Base-by-base conservation (phyloP, 225 moss, liverwort and hornwort genomes). In the Ulota crispa region DNA sequence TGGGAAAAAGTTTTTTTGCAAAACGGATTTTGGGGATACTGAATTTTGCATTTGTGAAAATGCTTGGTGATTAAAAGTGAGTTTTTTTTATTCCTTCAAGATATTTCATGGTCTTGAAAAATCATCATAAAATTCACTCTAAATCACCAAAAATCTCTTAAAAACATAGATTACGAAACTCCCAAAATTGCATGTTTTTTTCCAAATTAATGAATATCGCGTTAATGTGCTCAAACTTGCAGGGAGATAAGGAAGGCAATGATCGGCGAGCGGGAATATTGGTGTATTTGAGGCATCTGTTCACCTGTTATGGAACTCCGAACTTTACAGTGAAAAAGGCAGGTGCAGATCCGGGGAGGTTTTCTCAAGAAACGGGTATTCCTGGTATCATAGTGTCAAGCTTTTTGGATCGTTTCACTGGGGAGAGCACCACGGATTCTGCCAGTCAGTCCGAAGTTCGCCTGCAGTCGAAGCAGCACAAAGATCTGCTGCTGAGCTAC, bases 181-280 rank as follows among this genome's bases (percentile, higher is more conserved):
- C 36, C 36, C 36, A 36, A 36, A 36, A 36, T 36, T 36, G 36
- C 36, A 36, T 36, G 3, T 36, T 36, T 36, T 36, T 36, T 36
- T 36, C n/a, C n/a, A n/a, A n/a, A n/a, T n/a, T n/a, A n/a, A n/a
- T n/a, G n/a, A n/a, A n/a, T n/a, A n/a, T n/a, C 36, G 36, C 5
- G 36, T 36, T 36, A 36, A 36, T 36, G 36, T 36, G 36, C 36
- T 36, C 59, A 45, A 68, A 72, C 54, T 78, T 83, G 82, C 88
- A 98, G 95, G 94, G 93, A 81, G 98, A 99, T 70, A 87, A 81
- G 72, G 93, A 92, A 70, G 94, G 98, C 68, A 99, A 95, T 65
- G 85, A 96, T 9, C 70, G 81, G 73, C 91, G 98, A 72, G 95
- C 93, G 0, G 83, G 84, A 65, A 89, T 94, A 36, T 89, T 99